phyloP scores from a whole-genome alignment of 768 basidiomycete species.

The Strobilomyces echinocephalus region DNA sequence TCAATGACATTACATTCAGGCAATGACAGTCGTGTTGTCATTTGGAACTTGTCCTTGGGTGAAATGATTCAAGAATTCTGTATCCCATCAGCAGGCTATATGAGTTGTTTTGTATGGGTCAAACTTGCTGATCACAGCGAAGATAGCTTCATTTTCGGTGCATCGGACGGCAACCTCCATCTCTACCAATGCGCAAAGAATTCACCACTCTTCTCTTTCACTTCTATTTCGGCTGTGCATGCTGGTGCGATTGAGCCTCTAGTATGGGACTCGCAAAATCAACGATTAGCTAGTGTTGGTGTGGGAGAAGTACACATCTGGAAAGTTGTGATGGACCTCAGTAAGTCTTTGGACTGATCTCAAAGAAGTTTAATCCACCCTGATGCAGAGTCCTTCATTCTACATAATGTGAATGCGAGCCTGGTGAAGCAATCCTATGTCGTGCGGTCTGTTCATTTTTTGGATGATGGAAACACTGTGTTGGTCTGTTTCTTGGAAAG shows the following conservation, averaged over 20 bases:
- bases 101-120: neutral
- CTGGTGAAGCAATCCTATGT: neutral
- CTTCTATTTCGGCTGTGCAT: neutral
- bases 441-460: neutral
- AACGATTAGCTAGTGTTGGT: neutral
- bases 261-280: neutral
- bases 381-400: neutral
- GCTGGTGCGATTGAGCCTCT: neutral
- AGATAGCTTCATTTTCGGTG: neutral
- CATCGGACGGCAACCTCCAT: neutral
- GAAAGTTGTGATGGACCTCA: neutral
- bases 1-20: neutral
- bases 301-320: neutral
- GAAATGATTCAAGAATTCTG: neutral
- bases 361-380: too few species aligned
- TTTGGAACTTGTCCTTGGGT: neutral
- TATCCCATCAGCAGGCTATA: neutral
- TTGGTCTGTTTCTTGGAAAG: slow-evolving; percentile 6
- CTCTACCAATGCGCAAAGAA: neutral
- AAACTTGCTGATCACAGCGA: neutral
- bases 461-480: neutral
- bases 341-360: neutral
- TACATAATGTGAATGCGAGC: too few species aligned
- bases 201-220: neutral
- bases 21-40: neutral